These are phyloP conservation scores for Aciculosporium take DNA, from an alignment of 2,329 filamentous ascomycete species.

Conservation along the genomic window DNA sequence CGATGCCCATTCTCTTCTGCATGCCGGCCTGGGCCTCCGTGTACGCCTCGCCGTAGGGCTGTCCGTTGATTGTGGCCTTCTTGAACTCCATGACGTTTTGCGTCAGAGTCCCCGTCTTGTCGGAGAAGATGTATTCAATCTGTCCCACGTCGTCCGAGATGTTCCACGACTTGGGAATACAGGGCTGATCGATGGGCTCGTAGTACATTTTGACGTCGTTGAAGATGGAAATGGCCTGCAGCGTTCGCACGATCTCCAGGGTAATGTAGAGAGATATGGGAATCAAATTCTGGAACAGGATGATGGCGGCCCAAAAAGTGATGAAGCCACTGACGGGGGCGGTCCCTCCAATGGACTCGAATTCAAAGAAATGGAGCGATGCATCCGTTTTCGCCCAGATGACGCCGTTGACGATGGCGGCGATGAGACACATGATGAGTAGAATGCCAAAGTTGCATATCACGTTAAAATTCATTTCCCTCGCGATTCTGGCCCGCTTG, in stretches of 20 bases:
- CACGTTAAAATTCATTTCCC: constrained; percentile 94
- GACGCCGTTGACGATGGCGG: constrained; percentile 71
- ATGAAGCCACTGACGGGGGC: constrained; percentile 78
- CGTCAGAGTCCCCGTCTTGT: constrained; percentile 92
- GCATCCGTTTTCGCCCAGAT: constrained; percentile 64
- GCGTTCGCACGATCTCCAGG: constrained; percentile 83
- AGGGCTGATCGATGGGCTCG: constrained; percentile 82
- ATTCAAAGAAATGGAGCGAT: constrained; percentile 73
- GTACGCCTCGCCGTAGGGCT: constrained; percentile 92
- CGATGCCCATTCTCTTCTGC: constrained; percentile 78
- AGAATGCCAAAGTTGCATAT: constrained; percentile 91
- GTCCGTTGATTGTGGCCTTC: constrained; percentile 92
- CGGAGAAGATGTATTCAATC: constrained; percentile 98
- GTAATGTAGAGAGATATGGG: constrained; percentile 97
- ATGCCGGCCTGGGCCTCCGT: constrained; percentile 94
- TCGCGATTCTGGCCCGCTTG: constrained; percentile 81
- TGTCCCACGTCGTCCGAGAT: constrained; percentile 96
- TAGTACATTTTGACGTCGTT: constrained; percentile 97
- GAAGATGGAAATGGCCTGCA: constrained; percentile 95
- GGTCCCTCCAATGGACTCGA: constrained; percentile 61
- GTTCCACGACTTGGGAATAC: constrained; percentile 96
- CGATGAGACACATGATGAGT: constrained; percentile 75
- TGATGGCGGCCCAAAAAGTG: constrained; percentile 89
- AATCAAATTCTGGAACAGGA: constrained; percentile 96
- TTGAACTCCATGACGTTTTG: constrained; percentile 99